phyloP scores from a whole-genome alignment of 768 basidiomycete species.

The Coprinopsis marcescibilis region DNA sequence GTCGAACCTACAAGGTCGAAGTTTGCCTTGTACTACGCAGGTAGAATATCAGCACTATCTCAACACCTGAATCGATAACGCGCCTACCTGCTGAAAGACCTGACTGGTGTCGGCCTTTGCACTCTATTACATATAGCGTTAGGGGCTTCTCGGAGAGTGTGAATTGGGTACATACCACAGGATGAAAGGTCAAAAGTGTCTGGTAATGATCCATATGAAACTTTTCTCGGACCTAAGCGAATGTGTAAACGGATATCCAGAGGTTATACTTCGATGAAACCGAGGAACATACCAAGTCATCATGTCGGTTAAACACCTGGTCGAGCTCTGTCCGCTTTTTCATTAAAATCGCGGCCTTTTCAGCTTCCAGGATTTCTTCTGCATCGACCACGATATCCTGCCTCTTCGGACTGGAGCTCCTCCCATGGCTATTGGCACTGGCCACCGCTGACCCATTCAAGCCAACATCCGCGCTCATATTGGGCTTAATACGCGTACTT shows the following conservation, averaged over 20 bases:
- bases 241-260: conserved; percentile 2
- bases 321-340: conserved; percentile 58
- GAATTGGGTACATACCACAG: conserved; percentile 42
- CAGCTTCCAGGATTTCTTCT: conserved; percentile 25
- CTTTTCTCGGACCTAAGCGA: conserved; percentile 66
- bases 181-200: conserved; percentile 72
- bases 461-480: no score
- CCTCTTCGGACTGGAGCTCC: conserved; percentile 9
- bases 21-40: conserved; percentile 49
- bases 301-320: conserved; percentile 58
- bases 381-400: conserved; percentile 8
- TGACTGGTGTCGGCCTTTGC: conserved; percentile 68
- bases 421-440: no score
- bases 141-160: neutral
- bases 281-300: conserved; percentile 56
- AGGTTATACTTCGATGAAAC: conserved; percentile 1
- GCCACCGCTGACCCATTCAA: no score
- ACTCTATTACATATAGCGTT: conserved; percentile 32
- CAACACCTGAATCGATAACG: neutral
- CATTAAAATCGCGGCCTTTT: conserved; percentile 43
- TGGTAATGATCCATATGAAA: conserved; percentile 87
- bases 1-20: conserved; percentile 57
- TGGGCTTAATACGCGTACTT: conserved; percentile 17
- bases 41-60: conserved; percentile 6
- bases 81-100: conserved; percentile 69